A percentile compares a stretch with the other conserved stretches of the same genome.
Conservation (phyloP, 257 asterid genomes). For the Petunia secreta region DNA sequence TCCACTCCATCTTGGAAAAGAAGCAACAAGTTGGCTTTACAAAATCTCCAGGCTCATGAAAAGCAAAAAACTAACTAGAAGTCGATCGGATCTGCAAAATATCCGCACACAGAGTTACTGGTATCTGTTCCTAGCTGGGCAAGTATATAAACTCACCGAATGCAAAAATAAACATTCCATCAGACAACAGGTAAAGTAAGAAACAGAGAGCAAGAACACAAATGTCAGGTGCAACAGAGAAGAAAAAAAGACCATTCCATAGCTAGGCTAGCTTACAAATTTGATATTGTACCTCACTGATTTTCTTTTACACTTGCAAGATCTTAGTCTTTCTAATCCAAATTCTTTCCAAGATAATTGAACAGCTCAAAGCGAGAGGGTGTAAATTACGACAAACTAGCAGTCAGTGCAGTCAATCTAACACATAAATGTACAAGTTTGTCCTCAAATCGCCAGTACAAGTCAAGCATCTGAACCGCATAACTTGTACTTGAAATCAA, state of each 20-base stretch:
- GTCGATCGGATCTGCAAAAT: conserved; percentile 38
- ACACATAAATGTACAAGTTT: not conserved
- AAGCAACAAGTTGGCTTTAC: conserved; percentile 38
- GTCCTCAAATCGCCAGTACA: conserved; percentile 16
- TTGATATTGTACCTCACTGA: conserved; percentile 1
- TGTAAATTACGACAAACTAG: conserved; percentile 9
- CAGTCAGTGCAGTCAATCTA: not conserved
- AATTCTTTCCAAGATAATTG: conserved; percentile 10
- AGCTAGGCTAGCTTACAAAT: not conserved
- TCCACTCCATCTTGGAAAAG: conserved; percentile 71
- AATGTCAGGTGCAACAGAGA: not conserved
- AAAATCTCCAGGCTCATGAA: conserved; percentile 35
- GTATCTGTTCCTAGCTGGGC: not conserved
- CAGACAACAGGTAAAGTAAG: conserved; percentile 7
- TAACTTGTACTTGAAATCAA: not conserved
- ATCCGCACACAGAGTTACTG: conserved; percentile 7
- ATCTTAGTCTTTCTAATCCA: conserved; percentile 6
- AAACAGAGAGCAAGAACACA: not conserved
- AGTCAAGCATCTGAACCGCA: conserved; percentile 26
- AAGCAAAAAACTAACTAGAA: conserved; percentile 38
- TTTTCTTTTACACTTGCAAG: conserved; percentile 20
- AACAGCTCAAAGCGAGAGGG: conserved; percentile 25
- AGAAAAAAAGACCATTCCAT: not conserved
- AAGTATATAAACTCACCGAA: not conserved
- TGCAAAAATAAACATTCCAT: not conserved